Percentiles rank a stretch among this genome's conserved stretches.
These are phyloP conservation scores for Echinosophora koreensis DNA, from an alignment of 306 rosid genomes.

Conservation along the genomic window DNA sequence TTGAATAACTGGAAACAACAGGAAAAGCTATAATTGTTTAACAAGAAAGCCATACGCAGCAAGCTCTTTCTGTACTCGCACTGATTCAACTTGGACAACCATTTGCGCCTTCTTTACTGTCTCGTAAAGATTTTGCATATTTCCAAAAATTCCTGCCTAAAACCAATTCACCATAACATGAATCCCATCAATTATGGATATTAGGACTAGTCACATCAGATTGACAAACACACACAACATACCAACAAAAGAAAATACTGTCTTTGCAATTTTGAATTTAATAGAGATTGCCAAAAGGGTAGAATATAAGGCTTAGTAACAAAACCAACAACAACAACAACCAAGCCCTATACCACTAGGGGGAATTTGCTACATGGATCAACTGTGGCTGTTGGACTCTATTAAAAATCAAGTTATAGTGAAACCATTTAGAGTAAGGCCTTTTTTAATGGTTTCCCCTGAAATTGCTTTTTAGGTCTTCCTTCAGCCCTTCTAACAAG, in stretches of 20 bases:
- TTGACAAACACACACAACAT: constrained; percentile 39
- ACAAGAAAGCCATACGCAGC: constrained; percentile 64
- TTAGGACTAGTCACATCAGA: constrained; percentile 33
- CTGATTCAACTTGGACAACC: constrained; percentile 92
- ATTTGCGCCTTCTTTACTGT: constrained; percentile 86
- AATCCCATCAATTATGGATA: constrained; percentile 23
- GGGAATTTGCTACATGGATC: not conserved
- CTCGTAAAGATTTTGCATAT: constrained; percentile 84
- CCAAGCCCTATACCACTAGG: constrained; percentile 1
- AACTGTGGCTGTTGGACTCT: not conserved
- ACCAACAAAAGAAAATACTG: constrained; percentile 12
- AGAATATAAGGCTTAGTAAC: not conserved
- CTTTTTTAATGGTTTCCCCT: not conserved
- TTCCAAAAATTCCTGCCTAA: constrained; percentile 80
- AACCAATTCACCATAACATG: constrained; percentile 38
- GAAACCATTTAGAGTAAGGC: not conserved
- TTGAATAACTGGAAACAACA: not conserved
- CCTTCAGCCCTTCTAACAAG: not conserved
- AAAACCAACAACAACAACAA: not conserved
- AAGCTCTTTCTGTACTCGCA: constrained; percentile 87
- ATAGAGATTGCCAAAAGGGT: not conserved
- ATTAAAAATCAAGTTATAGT: not conserved
- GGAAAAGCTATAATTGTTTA: constrained; percentile 34
- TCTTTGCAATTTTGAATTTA: not conserved
- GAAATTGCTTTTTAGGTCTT: not conserved